phyloP scores from a whole-genome alignment of 176 grass and related monocot species.

The Saccharum spontaneum region DNA sequence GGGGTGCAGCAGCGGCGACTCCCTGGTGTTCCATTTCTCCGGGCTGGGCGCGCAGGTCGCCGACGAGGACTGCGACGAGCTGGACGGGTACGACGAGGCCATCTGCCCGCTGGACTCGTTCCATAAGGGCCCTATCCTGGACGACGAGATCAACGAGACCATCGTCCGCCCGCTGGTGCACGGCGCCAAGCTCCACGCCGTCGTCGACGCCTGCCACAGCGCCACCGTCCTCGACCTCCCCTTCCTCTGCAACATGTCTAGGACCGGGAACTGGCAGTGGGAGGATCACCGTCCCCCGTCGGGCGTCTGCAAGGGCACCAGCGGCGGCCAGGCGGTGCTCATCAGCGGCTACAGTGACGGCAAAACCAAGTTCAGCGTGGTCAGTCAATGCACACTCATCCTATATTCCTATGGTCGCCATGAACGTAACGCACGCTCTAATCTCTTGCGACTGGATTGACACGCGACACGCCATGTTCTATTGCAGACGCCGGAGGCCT shows the following conservation, averaged over 20 bases:
- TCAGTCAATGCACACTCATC: background rate
- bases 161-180: constrained; percentile 61
- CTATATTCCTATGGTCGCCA: background rate
- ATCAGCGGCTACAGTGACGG: constrained; percentile 53
- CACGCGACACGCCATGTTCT: background rate
- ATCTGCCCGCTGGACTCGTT: constrained; percentile 85
- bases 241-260: constrained; percentile 61
- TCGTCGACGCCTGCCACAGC: constrained; percentile 85
- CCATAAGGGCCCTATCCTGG: constrained; percentile 56
- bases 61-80: constrained; percentile 64
- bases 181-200: constrained; percentile 71
- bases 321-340: constrained; percentile 41
- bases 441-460: background rate
- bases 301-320: constrained; percentile 33
- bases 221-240: constrained; percentile 84
- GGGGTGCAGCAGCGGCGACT: constrained; percentile 68
- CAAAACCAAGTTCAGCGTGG: constrained; percentile 13
- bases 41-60: constrained; percentile 66
- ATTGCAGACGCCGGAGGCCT: background rate
- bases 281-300: constrained; percentile 36
- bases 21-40: constrained; percentile 93
- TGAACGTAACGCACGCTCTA: background rate
- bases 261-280: constrained; percentile 32
- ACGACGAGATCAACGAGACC: constrained; percentile 60
- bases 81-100: constrained; percentile 85